Percentiles rank a stretch among this genome's conserved stretches.
These are phyloP conservation scores for Postia placenta DNA, from an alignment of 768 basidiomycete genomes.

Conservation along the genomic window DNA sequence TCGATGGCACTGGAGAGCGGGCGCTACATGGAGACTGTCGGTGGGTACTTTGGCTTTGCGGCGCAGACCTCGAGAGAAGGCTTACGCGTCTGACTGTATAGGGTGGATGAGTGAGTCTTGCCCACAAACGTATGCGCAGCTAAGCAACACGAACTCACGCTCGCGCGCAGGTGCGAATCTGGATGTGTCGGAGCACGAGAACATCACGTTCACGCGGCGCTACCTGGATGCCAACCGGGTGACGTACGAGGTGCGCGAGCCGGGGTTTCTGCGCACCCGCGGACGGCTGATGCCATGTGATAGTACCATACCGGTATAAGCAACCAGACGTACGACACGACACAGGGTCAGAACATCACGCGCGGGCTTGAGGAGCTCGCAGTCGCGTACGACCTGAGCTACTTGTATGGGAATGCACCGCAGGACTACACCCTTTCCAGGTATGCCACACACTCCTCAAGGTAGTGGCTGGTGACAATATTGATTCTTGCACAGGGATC, in stretches of 20 bases:
- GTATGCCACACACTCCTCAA: slow-evolving; percentile 24
- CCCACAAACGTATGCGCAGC: background rate
- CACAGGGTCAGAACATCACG: slow-evolving; percentile 46
- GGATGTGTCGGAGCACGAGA: slow-evolving; percentile 33
- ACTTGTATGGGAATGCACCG: slow-evolving; percentile 66
- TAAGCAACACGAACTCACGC: slow-evolving; percentile 1
- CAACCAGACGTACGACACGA: slow-evolving; percentile 58
- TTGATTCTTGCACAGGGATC: slow-evolving; percentile 35
- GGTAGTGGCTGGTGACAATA: background rate
- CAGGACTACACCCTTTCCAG: slow-evolving; percentile 65
- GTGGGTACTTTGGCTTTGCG: slow-evolving; percentile 31
- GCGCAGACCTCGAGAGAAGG: too few relatives aligned
- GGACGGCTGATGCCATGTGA: background rate
- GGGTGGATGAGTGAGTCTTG: slow-evolving; percentile 57
- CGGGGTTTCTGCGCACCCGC: background rate
- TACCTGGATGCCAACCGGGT: slow-evolving; percentile 80
- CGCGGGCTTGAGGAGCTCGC: slow-evolving; percentile 47
- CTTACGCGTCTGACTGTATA: too few relatives aligned
- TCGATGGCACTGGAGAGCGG: slow-evolving; percentile 80
- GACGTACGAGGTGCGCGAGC: slow-evolving; percentile 50
- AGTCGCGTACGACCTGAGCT: slow-evolving; percentile 53
- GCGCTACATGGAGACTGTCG: slow-evolving; percentile 90
- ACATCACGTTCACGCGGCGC: slow-evolving; percentile 59
- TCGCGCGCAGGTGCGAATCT: slow-evolving; percentile 41
- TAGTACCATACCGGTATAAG: slow-evolving; percentile 61